Evolutionary conservation across 2,329 filamentous ascomycete genomes (phyloP), one percentile per base, ranked within the genome.

Genomic region (Chaetomium sp.): DNA sequence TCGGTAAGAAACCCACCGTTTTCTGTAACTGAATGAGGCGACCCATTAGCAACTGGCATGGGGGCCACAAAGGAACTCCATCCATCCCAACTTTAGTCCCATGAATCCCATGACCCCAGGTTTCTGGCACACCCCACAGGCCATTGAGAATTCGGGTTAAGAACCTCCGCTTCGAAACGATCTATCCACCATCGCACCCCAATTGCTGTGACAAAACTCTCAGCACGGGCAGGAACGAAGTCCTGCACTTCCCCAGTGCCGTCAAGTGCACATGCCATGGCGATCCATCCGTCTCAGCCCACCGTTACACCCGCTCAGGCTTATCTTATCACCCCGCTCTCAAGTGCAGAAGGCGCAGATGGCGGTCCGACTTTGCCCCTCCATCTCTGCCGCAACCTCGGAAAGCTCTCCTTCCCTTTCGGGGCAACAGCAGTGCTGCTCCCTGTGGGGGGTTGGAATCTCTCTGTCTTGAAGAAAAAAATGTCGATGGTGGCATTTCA

Each of bases 301-400:
- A 41, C 14, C n/a, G 41, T 47, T 4, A 5, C 5, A 37, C 6
- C 19, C 9, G 19, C 43, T 9, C 9, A 44, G 14, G 41, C 55
- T 57, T 57, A 57, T 57, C 55, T 57, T 57, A 57, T 57, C 55
- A 57, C 55, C 55, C 55, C 55, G 51, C 55, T 35, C 54, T 52
- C 41, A 32, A 36, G 19, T 27, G 51, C 49, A 43, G 51, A 42
- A 47, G 41, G 2, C 33, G n/a, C n/a, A 36, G 45, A 12, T 32
- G 32, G 45, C 33, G 32, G 45, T 33, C 36, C 33, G 14, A 11
- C 14, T n/a, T 10, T 33, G 6, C 44, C 37, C 46, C 27, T 14
- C 53, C n/a, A 40, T 38, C 12, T 10, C 11, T 32, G 11, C 27
- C 41, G 8, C 19, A 27, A 27, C 19, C 19, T 27, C 19, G 19